Evolutionary conservation across 352 stramenopile species (phyloP).

Genomic region (Pythium aphanidermatum): DNA sequence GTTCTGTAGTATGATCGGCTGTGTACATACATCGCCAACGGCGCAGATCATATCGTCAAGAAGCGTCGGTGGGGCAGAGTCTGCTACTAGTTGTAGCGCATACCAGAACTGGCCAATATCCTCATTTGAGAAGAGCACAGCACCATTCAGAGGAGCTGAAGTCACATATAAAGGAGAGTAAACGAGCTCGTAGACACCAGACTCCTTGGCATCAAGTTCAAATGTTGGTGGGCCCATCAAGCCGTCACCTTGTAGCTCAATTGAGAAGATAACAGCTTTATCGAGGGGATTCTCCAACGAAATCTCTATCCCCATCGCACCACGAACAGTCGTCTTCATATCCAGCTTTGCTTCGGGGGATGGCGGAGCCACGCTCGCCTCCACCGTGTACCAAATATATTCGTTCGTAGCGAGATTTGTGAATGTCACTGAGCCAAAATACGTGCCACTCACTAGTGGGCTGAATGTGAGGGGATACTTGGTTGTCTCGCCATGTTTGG

Average conservation of each 20-base stretch:
- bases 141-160: slow-evolving; percentile 35
- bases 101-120: slow-evolving; percentile 94
- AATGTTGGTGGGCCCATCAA: slow-evolving; percentile 80
- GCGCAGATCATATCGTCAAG: slow-evolving; percentile 79
- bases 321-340: slow-evolving; percentile 76
- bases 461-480: slow-evolving; percentile 85
- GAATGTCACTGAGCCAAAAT: slow-evolving; percentile 92
- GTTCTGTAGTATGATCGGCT: slow-evolving; percentile 87
- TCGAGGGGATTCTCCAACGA: slow-evolving; percentile 87
- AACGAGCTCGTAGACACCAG: slow-evolving; percentile 87
- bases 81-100: slow-evolving; percentile 67
- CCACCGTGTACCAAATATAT: slow-evolving; percentile 92
- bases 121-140: slow-evolving; percentile 87
- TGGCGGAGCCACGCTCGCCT: slow-evolving; percentile 74
- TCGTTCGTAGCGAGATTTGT: slow-evolving; percentile 72
- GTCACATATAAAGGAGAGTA: slow-evolving; percentile 86
- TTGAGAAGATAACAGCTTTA: slow-evolving; percentile 75
- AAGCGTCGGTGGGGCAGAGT: slow-evolving; percentile 31
- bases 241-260: slow-evolving; percentile 80
- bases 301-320: slow-evolving; percentile 87
- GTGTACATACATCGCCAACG: slow-evolving; percentile 72
- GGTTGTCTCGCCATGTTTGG: slow-evolving; percentile 15
- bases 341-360: slow-evolving; percentile 77
- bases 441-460: slow-evolving; percentile 86
- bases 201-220: slow-evolving; percentile 53